Base-by-base conservation (phyloP, 2,329 filamentous ascomycete genomes). In the Pseudogymnoascus sp. region DNA sequence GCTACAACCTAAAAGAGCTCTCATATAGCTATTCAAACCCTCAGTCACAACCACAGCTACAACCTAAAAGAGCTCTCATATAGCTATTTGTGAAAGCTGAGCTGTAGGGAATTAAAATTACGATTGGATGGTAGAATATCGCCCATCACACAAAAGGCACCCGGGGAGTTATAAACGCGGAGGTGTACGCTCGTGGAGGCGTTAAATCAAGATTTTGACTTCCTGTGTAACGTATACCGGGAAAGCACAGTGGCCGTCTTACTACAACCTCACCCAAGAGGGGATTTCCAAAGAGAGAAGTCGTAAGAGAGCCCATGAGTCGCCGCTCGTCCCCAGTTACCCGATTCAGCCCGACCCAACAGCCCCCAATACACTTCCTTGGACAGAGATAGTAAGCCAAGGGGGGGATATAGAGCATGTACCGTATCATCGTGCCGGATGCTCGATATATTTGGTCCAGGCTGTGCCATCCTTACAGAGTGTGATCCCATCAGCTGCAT, bases 401-500 rank as follows among this genome's bases (percentile, higher is more conserved):
- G 29, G 14, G 8, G n/a, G 19, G 29, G 49, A 33, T 55, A 33
- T 33, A 33, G 29, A 33, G 49, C 19, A 55, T 55, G 29, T 55
- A 55, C n/a, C 31, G 49, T 55, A 8, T n/a, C 49, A 55, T 33
- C 11, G n/a, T 7, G 26, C 49, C n/a, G 49, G 29, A 33, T 31
- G 49, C n/a, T 55, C 21, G 49, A 55, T 55, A 55, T 55, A 55
- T 55, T 21, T 55, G 49, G 49, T 7, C 26, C 49, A 55, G 49
- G 49, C 49, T 55, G 49, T 19, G 49, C 49, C 49, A 55, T 55
- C 49, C 49, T 8, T 55, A 55, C 49, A 33, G 29, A 33, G 49
- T 16, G 29, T 55, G 49, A 55, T 55, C 49, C 29, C 49, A 55
- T 55, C 49, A 55, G 49, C 49, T 55, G 49, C 49, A 55, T 33